Percentiles rank a stretch among this genome's conserved stretches.
Conservation (phyloP, 192 early-diverging fungal genomes). For the Physocladia obscura region DNA sequence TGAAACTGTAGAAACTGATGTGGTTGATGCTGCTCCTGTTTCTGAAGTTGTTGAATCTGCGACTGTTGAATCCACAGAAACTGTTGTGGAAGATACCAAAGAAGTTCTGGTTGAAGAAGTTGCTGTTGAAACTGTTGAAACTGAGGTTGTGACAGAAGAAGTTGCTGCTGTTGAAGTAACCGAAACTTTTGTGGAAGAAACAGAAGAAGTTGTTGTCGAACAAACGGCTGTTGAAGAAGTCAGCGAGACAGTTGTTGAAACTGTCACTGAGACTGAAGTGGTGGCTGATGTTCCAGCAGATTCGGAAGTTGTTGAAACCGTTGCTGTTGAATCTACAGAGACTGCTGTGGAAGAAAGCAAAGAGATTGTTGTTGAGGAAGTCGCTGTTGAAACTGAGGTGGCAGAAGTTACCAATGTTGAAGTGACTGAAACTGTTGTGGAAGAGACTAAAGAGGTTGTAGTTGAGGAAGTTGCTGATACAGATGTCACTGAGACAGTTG, state of each 20-base stretch:
- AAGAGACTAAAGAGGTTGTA: background rate
- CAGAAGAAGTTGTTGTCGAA: background rate
- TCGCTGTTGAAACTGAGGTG: background rate
- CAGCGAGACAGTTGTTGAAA: background rate
- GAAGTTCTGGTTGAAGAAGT: background rate
- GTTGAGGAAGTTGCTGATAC: background rate
- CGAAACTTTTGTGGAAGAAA: background rate
- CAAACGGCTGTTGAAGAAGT: background rate
- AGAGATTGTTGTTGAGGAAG: background rate
- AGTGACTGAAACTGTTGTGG: conserved; percentile 1
- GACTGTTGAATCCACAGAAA: background rate
- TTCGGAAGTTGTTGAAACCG: background rate
- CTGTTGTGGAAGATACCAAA: background rate
- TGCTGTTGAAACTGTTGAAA: background rate
- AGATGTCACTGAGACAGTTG: background rate
- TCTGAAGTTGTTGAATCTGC: too few relatives aligned
- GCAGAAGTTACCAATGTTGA: background rate
- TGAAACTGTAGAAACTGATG: too few relatives aligned
- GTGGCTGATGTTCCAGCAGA: background rate
- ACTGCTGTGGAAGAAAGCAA: background rate
- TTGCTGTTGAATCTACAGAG: background rate
- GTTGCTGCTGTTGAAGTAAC: background rate
- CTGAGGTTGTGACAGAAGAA: background rate
- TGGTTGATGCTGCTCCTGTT: too few relatives aligned
- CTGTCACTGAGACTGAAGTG: background rate